Evolutionary conservation across 371 early-diverging fungal genomes (phyloP).

Genomic region (Mucor saturninus): DNA sequence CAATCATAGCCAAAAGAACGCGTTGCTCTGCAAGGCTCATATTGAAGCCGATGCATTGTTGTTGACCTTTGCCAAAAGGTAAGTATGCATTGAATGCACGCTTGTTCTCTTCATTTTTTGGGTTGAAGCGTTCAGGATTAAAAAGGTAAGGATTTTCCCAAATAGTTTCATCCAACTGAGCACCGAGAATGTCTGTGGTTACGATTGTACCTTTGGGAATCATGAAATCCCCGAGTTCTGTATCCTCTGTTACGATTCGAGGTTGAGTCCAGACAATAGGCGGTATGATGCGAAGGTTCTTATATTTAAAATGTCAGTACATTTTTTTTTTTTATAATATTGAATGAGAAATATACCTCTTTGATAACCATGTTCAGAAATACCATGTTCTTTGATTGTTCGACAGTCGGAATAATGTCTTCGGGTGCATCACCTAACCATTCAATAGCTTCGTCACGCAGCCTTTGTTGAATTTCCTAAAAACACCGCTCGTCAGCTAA

Average conservation of each 20-base stretch:
- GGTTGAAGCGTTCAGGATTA: conserved; percentile 54
- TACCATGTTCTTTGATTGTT: conserved; percentile 42
- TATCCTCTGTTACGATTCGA: conserved; percentile 35
- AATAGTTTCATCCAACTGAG: conserved; percentile 41
- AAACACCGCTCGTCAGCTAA: too few species aligned
- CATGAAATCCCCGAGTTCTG: conserved; percentile 36
- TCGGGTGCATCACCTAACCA: conserved; percentile 54
- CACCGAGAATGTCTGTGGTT: conserved; percentile 37
- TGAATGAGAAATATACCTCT: conserved; percentile 19
- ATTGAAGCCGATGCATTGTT: conserved; percentile 60
- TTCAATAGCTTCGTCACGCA: conserved; percentile 53
- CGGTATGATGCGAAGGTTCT: not conserved
- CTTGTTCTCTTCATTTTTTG: conserved; percentile 34
- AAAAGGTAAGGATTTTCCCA: conserved; percentile 50
- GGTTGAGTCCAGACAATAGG: conserved; percentile 6
- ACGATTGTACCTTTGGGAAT: conserved; percentile 50
- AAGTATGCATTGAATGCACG: conserved; percentile 44
- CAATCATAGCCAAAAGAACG: conserved; percentile 47
- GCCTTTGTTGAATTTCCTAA: conserved; percentile 53
- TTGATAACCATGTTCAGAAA: conserved; percentile 52
- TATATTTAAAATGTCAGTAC: too few species aligned
- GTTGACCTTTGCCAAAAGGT: conserved; percentile 53
- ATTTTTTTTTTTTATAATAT: too few species aligned
- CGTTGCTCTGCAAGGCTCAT: conserved; percentile 58
- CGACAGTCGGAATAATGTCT: conserved; percentile 48